Base-by-base conservation (phyloP, 768 basidiomycete genomes). In the Daedaleopsis sinensis region DNA sequence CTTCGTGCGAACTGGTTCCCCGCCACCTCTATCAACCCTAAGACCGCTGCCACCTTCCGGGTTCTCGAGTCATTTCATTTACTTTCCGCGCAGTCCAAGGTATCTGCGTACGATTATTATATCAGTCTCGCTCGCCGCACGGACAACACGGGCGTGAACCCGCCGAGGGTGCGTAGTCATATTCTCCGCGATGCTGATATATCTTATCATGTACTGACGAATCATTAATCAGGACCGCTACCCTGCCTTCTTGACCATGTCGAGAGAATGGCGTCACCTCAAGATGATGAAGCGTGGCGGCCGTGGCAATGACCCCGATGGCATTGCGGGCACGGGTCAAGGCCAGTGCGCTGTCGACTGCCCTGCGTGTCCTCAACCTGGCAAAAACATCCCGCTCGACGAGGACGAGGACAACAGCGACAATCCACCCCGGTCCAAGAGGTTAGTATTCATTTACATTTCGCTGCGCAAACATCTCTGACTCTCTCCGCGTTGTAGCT, bases 31-130 rank as follows among this genome's bases (percentile, higher is more conserved):
- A 23, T 35, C 0, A 59, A 70, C 10, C 77, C 78, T 0, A 47
- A 62, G 13, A 72, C 74, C 0, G 75, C 68, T 0, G 68, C 71
- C 1, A 78, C 75, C 0, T 74, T 78, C 51, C 37, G 44, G 0
- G 58, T 72, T 6, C 67, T 79, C 0, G 55, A 72, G 15, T 51
- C 59, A 2, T 78, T 76, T 46, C 77, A 80, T 15, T 18, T 74
- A 1, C 57, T 75, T 1, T 68, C 69, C 0, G 70, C 77, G 16
- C 67, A 74, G 39, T 73, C 71, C 0, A 79, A 79, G 53, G 32
- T 70, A 0, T 75, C 72, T 0, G 67, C 57, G 0, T 77, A 66
- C 37, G 72, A 77, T 37, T 79, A 71, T 57, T 79, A 76, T 52
- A 60, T 61, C 1, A 38, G 68, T 0, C 51, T 79, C 1, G 63